Conservation (phyloP, 177 flowering plant species). For the Vitis hybrid region DNA sequence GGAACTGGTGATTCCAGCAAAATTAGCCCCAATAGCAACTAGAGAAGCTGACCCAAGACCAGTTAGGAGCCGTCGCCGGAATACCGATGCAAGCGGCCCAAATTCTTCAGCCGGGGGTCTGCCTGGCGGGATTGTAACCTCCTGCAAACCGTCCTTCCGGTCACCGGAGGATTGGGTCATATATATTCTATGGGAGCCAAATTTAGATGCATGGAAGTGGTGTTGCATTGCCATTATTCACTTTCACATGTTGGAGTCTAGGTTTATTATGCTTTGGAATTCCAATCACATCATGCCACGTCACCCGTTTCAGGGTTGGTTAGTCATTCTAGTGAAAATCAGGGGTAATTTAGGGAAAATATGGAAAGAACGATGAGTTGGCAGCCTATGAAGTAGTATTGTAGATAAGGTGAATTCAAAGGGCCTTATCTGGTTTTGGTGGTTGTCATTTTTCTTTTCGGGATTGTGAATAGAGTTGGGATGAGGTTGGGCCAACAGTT, state of each 20-base stretch:
- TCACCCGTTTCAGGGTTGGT: no score
- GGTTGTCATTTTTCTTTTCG: no score
- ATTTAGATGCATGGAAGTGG: conserved; percentile 20
- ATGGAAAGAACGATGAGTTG: no score
- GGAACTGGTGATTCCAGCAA: conserved; percentile 73
- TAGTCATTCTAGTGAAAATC: no score
- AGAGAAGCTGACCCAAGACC: conserved; percentile 81
- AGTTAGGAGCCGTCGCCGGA: conserved; percentile 56
- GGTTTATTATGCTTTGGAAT: no score
- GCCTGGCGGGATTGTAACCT: conserved; percentile 5
- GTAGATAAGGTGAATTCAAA: no score
- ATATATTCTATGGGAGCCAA: conserved; percentile 12
- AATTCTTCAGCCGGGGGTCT: conserved; percentile 61
- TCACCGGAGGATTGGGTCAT: conserved; percentile 43
- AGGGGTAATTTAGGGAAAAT: no score
- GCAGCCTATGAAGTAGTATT: no score
- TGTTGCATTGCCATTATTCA: conserved; percentile 31
- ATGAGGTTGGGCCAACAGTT: no score
- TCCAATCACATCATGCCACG: no score
- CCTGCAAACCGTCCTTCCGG: conserved; percentile 25
- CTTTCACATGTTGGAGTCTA: conserved; percentile 3
- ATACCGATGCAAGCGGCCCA: conserved; percentile 52
- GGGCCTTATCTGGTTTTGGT: no score
- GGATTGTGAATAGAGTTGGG: no score
- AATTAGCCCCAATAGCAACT: conserved; percentile 83